Percentiles rank a stretch among this genome's conserved stretches.
phyloP scores from a whole-genome alignment of 805 yeast genomes.

The Blastobotrys attinorum region DNA sequence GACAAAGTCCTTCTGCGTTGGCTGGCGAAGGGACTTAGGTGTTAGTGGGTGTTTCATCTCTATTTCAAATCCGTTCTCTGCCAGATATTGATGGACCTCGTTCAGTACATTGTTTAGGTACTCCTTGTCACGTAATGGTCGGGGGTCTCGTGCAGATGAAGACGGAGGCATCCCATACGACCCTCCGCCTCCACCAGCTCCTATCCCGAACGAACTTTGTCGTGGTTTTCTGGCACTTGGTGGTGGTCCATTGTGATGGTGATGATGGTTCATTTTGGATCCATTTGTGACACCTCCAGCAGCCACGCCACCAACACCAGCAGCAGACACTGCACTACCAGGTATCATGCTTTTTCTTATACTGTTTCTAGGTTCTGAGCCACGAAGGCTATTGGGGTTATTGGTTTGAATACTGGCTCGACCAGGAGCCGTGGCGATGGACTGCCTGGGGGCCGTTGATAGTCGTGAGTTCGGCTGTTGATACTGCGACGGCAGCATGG shows the following conservation, averaged over 20 bases:
- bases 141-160: slow-evolving; percentile 41
- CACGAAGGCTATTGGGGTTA: not conserved
- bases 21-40: slow-evolving; percentile 55
- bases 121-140: slow-evolving; percentile 69
- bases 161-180: slow-evolving; percentile 1
- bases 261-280: not conserved
- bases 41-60: slow-evolving; percentile 68
- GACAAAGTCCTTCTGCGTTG: slow-evolving; percentile 83
- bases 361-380: not conserved
- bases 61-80: slow-evolving; percentile 57
- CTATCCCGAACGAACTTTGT: slow-evolving; percentile 16
- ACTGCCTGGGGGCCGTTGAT: slow-evolving; percentile 9
- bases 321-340: not conserved
- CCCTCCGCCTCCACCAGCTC: not conserved
- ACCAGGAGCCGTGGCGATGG: slow-evolving; percentile 8
- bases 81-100: slow-evolving; percentile 58
- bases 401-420: not conserved
- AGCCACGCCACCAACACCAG: slow-evolving; percentile 6
- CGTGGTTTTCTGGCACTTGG: slow-evolving; percentile 3
- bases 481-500: slow-evolving; percentile 7
- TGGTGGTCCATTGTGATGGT: not conserved
- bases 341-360: not conserved
- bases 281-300: slow-evolving; percentile 7
- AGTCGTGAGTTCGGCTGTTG: slow-evolving; percentile 5
- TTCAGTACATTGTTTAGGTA: slow-evolving; percentile 61